Evolutionary conservation across 2,329 filamentous ascomycete species (phyloP).

Genomic region (Xylariaceae sp.): DNA sequence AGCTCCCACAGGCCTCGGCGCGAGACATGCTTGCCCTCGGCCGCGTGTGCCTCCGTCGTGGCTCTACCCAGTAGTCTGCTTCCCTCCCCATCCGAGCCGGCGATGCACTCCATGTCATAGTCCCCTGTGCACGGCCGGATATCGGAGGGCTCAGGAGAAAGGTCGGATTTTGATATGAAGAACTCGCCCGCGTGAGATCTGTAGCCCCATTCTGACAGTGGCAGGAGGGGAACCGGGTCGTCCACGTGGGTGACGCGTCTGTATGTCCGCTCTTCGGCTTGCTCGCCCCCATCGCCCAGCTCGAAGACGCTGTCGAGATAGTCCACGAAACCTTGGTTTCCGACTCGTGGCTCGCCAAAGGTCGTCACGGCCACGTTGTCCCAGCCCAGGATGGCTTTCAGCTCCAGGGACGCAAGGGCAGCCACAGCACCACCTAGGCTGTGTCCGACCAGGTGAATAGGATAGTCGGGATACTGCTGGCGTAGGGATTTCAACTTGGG

Average conservation of each 20-base stretch:
- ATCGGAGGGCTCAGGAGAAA: constrained; percentile 63
- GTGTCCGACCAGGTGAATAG: constrained; percentile 77
- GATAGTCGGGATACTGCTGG: constrained; percentile 58
- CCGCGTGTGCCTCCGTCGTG: constrained; percentile 10
- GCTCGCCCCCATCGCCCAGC: constrained; percentile 26
- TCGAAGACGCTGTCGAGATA: constrained; percentile 49
- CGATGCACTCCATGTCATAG: constrained; percentile 64
- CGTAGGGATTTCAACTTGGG: constrained; percentile 55
- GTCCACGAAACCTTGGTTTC: constrained; percentile 47
- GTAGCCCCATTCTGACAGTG: constrained; percentile 83
- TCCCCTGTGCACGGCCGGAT: constrained; percentile 65
- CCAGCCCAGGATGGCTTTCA: constrained; percentile 66
- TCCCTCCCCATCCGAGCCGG: constrained; percentile 41
- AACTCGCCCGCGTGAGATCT: constrained; percentile 79
- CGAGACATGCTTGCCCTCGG: constrained; percentile 16
- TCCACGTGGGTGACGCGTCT: constrained; percentile 76
- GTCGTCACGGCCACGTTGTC: constrained; percentile 71
- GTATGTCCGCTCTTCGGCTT: constrained; percentile 40
- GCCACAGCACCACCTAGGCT: constrained; percentile 90
- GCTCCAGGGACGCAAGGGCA: constrained; percentile 75
- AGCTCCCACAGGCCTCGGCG: constrained; percentile 50
- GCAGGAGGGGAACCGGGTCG: constrained; percentile 85
- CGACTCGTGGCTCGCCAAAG: constrained; percentile 76
- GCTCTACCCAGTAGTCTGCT: constrained; percentile 10
- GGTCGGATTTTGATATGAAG: constrained; percentile 64